Percentiles rank a stretch among this genome's conserved stretches.
phyloP scores from a whole-genome alignment of 1,139 yeast genomes.

The Candida labiduridarum region DNA sequence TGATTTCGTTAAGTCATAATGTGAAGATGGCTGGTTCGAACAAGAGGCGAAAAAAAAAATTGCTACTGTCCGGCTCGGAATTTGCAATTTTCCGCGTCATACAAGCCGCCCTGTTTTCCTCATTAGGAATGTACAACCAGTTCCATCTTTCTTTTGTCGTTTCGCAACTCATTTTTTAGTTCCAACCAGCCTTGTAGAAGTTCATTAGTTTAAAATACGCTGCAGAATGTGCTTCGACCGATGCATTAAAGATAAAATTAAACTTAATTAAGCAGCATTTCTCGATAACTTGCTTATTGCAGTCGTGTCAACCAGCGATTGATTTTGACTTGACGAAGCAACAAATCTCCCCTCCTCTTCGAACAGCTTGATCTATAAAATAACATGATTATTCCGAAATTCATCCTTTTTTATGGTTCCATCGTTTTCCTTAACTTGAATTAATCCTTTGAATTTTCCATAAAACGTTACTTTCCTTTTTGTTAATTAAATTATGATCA shows the following conservation, averaged over 20 bases:
- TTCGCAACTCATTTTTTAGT: background rate
- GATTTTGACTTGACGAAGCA: background rate
- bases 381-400: background rate
- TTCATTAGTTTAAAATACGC: background rate
- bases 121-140: background rate
- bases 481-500: slow-evolving; percentile 5
- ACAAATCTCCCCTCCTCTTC: background rate
- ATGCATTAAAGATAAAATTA: background rate
- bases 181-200: background rate
- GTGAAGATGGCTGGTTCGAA: background rate
- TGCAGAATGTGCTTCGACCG: too few relatives aligned
- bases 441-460: background rate
- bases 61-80: background rate
- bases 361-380: background rate
- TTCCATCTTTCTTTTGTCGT: background rate
- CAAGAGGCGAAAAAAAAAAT: background rate
- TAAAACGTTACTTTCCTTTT: background rate
- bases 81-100: background rate
- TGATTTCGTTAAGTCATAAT: background rate
- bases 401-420: background rate
- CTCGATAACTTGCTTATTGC: too few relatives aligned
- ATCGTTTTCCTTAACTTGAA: background rate
- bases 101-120: background rate
- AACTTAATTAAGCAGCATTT: background rate
- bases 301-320: too few relatives aligned